phyloP scores from a whole-genome alignment of 2,329 filamentous ascomycete genomes.

The Huntiella abstrusa region DNA sequence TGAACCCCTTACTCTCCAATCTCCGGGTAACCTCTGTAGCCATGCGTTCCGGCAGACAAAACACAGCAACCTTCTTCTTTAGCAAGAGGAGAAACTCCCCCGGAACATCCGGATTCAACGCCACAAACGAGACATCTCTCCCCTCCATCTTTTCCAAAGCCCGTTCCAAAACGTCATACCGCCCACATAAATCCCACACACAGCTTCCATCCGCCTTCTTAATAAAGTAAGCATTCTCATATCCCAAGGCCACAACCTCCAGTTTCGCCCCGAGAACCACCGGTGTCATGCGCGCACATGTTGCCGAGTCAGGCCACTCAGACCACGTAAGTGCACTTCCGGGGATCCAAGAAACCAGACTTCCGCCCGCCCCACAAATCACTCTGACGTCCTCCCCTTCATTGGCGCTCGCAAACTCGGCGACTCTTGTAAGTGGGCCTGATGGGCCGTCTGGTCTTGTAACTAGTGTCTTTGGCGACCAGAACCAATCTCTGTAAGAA shows the following conservation, averaged over 20 bases:
- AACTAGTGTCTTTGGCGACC: background rate
- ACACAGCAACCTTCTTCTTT: constrained; percentile 6
- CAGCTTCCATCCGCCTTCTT: constrained; percentile 6
- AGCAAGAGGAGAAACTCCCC: constrained; percentile 9
- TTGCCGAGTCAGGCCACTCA: constrained; percentile 3
- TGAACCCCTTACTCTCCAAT: constrained; percentile 4
- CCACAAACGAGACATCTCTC: constrained; percentile 9
- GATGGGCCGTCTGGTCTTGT: background rate
- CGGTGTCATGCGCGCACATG: constrained; percentile 7
- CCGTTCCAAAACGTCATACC: constrained; percentile 7
- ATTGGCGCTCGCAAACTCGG: constrained; percentile 6
- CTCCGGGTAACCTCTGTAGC: constrained; percentile 4
- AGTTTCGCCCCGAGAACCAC: constrained; percentile 5
- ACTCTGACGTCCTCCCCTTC: constrained; percentile 7
- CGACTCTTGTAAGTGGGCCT: background rate
- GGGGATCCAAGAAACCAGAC: constrained; percentile 6
- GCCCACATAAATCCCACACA: constrained; percentile 5
- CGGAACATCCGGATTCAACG: constrained; percentile 8
- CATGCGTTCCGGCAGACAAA: constrained; percentile 8
- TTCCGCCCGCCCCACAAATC: constrained; percentile 7
- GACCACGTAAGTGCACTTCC: constrained; percentile 3
- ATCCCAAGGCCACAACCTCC: constrained; percentile 7
- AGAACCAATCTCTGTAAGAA: constrained; percentile 9
- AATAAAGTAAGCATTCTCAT: constrained; percentile 7
- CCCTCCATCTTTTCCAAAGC: constrained; percentile 4